Evolutionary conservation across 345 rosid species (phyloP).

Genomic region (Microthlaspi erraticum): DNA sequence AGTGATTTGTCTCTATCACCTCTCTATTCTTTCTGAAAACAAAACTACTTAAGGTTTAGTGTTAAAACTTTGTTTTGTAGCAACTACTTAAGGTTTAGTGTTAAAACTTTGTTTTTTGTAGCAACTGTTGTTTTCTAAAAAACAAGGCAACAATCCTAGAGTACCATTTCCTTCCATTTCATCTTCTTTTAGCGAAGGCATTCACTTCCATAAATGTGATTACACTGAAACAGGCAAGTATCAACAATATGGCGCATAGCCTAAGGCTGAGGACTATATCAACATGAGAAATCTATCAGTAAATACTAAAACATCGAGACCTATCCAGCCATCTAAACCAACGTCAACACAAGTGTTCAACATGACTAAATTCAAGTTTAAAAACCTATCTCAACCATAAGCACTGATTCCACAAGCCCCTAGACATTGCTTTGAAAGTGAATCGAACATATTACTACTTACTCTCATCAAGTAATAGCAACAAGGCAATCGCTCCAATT

Average conservation of each 20-base stretch:
- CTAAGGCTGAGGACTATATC: conserved; percentile 20
- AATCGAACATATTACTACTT: too few species aligned
- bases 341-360: conserved; percentile 1
- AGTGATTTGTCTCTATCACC: conserved; percentile 40
- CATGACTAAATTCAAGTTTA: not conserved
- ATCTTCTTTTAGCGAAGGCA: too few species aligned
- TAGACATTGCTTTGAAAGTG: conserved; percentile 13
- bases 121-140: too few species aligned
- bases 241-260: conserved; percentile 6
- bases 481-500: too few species aligned
- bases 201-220: conserved; percentile 18
- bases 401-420: not conserved
- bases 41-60: conserved; percentile 33
- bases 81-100: too few species aligned
- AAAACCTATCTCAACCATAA: conserved; percentile 17
- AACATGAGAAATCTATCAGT: conserved; percentile 8
- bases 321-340: too few species aligned
- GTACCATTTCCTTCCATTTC: too few species aligned
- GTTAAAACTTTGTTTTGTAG: conserved; percentile 41
- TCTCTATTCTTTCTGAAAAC: conserved; percentile 40
- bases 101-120: too few species aligned
- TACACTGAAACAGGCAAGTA: not conserved
- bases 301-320: conserved; percentile 2
- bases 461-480: too few species aligned
- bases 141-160: too few species aligned